Base-by-base conservation (phyloP, 805 yeast genomes). In the Jamesozyma rosinii region DNA sequence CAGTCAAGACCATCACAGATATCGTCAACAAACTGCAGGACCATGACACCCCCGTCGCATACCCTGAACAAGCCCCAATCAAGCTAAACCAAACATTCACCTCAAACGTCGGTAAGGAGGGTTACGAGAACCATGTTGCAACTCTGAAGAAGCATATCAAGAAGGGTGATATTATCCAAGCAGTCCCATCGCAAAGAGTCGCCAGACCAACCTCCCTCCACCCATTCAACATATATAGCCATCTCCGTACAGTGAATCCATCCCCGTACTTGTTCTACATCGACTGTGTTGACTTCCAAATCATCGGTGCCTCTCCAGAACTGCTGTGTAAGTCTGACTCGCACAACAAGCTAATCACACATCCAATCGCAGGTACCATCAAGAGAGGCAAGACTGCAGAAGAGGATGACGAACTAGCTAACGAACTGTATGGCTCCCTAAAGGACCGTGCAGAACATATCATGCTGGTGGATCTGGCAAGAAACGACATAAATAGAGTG, bases 381-480 rank as follows among this genome's bases (percentile, higher is more conserved):
- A 76, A 70, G 52, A 78, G 99, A 58, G 99, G 99, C 40, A 75
- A 77, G 53, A 87, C 97, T 9, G 69, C 80, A 20, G 95, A 87
- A 55, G 97, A 92, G 63, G 99, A 92, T 57, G 95, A 89, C 59
- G 67, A 66, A 48, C 72, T 88, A 42, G 97, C 97, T 2, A 70
- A 71, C 14, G 76, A 77, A 44, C 74, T 92, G 51, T 72, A 84
- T 55, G 66, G 80, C 9, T 83, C 95, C 14, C 67, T 81, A 50
- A 92, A 92, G 59, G 99, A 92, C 64, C 77, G 97, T 38, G 96
- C 98, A 1, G 99, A 92, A 66, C 99, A 92, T 64, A 92, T 92
- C 44, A 92, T 92, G 99, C 77, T 92, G 64, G 99, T 92, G 17
- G 99, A 92, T 65, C 74, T 92, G 58, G 98, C 98, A 3, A 76